Conservation (phyloP, 345 rosid genomes). For the Nephelium lappaceum region DNA sequence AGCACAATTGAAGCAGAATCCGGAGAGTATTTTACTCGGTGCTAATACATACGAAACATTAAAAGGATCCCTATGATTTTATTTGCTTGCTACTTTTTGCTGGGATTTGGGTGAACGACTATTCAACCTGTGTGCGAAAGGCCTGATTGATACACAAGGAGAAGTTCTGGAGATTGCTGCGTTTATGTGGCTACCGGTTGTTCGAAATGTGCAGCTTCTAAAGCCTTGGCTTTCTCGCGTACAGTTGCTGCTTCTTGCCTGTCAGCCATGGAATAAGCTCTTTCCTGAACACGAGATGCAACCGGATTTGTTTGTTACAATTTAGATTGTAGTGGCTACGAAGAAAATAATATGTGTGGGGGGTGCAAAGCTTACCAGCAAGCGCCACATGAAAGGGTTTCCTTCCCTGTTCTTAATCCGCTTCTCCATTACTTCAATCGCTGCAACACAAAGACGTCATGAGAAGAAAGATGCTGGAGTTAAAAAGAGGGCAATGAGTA, state of each 20-base stretch:
- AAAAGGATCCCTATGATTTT: not conserved
- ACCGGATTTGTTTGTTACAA: not conserved
- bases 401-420: conserved; percentile 67
- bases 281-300: conserved; percentile 51
- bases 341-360: not conserved
- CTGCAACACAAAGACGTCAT: conserved; percentile 35
- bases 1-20: not conserved
- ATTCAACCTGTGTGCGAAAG: not conserved
- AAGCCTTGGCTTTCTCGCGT: conserved; percentile 53
- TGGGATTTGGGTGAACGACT: not conserved
- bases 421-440: conserved; percentile 55
- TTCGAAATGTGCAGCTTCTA: conserved; percentile 65
- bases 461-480: conserved; percentile 8
- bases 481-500: not conserved
- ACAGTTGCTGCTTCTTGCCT: conserved; percentile 46
- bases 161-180: not conserved
- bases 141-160: not conserved
- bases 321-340: not conserved
- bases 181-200: conserved; percentile 11
- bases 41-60: not conserved
- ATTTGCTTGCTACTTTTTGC: not conserved
- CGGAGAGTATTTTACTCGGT: not conserved
- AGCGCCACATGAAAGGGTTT: conserved; percentile 76
- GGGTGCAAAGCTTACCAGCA: conserved; percentile 55
- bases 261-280: conserved; percentile 52